Conservation (phyloP, 768 basidiomycete species). For the Tephrocybe sp. region DNA sequence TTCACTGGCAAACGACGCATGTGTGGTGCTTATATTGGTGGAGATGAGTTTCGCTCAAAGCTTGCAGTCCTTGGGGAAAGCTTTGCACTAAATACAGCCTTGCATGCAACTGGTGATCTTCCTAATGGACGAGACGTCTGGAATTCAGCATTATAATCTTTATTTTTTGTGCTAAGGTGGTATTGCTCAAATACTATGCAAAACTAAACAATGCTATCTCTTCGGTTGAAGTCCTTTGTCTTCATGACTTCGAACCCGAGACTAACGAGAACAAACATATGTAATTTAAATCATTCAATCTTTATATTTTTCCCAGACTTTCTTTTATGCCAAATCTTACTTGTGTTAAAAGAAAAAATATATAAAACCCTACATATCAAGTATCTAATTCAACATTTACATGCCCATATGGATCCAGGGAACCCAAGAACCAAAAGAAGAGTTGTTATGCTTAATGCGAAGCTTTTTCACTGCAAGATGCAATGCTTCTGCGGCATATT, state of each 20-base stretch:
- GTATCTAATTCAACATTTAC: background rate
- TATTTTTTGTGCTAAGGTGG: background rate
- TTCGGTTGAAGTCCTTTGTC: too few relatives aligned
- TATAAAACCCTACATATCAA: too few relatives aligned
- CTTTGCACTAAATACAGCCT: constrained; percentile 37
- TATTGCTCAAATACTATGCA: constrained; percentile 4
- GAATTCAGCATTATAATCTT: constrained; percentile 52
- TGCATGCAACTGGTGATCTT: constrained; percentile 22
- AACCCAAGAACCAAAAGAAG: constrained; percentile 16
- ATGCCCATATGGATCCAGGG: constrained; percentile 23
- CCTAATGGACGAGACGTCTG: constrained; percentile 52
- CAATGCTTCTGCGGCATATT: constrained; percentile 12
- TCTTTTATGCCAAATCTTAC: too few relatives aligned
- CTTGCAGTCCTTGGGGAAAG: constrained; percentile 64
- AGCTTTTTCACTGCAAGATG: constrained; percentile 16
- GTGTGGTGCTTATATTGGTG: constrained; percentile 94
- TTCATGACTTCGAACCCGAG: background rate
- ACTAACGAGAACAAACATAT: too few relatives aligned
- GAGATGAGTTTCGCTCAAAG: constrained; percentile 86
- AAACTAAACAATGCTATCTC: too few relatives aligned
- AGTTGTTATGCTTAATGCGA: constrained; percentile 7
- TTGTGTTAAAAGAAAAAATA: too few relatives aligned
- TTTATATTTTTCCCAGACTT: too few relatives aligned
- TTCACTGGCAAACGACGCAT: constrained; percentile 87
- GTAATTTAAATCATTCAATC: too few relatives aligned